These are phyloP conservation scores for Talaromyces sp. DNA, from an alignment of 2,329 filamentous ascomycete species.

Conservation along the genomic window DNA sequence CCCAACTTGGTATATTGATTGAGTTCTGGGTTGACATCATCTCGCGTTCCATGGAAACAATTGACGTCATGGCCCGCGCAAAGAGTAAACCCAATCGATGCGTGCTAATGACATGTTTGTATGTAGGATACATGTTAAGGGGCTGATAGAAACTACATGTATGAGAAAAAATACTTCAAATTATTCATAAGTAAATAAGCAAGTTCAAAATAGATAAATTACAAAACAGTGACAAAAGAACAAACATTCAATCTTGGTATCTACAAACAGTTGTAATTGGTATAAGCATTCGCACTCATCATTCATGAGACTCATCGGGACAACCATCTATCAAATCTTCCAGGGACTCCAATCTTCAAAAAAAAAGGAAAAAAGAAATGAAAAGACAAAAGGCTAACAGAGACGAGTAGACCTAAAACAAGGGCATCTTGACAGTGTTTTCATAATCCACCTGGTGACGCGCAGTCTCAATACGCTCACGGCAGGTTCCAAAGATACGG, in stretches of 20 bases:
- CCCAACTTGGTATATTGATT: no score
- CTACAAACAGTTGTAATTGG: not conserved
- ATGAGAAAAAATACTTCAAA: not conserved
- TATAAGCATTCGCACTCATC: not conserved
- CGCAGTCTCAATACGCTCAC: conserved; percentile 26
- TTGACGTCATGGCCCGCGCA: no score
- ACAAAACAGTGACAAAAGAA: not conserved
- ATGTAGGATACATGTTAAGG: no score
- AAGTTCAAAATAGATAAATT: not conserved
- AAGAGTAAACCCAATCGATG: no score
- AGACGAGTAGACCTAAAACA: conserved; percentile 11
- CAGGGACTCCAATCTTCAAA: not conserved
- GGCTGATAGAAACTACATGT: no score
- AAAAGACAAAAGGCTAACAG: not conserved
- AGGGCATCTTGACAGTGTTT: conserved; percentile 18
- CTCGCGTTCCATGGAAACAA: no score
- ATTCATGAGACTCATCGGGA: not conserved
- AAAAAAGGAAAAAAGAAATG: not conserved
- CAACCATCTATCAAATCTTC: not conserved
- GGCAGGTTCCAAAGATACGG: conserved; percentile 24
- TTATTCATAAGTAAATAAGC: not conserved
- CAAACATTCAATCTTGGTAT: not conserved
- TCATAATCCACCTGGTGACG: conserved; percentile 22
- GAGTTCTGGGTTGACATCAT: no score
- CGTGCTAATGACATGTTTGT: no score